Evolutionary conservation across 805 yeast species (phyloP), one percentile per base, ranked within the genome.

Genomic region (Metschnikowia santaceciliae): DNA sequence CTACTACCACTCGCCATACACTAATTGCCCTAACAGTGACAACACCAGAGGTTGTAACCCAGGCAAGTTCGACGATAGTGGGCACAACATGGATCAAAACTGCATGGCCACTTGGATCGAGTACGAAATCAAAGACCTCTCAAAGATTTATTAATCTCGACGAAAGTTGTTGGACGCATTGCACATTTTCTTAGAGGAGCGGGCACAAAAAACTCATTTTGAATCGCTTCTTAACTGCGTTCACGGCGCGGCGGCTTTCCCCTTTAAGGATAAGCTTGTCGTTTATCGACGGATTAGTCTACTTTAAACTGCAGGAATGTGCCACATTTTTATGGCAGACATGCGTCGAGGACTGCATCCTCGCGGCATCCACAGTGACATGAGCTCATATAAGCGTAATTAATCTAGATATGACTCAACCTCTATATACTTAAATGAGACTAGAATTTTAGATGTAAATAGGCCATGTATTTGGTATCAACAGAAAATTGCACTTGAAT

Each of bases 101-200:
- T 90, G 96, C 65, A 72, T 85, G 71, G 78, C 83, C 0, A 80
- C 79, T 15, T 89, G 95, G 92, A 76, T 86, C 30, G 72, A 74
- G 50, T 69, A 69, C 52, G 58, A 61, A 38, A 63, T 68, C 62
- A 68, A 62, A 6, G 60, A 53, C 15, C 48, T 46, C 8, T 53
- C 48, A 11, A 50, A 56, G 3, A 47, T 54, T 4, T 49, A 52
- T 36, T 52, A 49, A 37, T 20, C 14, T 8, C 2, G n/a, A n/a
- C 13, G 22, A n/a, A 8, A 22, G 14, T 4, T 8, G 32, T 32
- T 10, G 10, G 10, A 7, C 13, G n/a, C 10, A 7, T 14, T 19
- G 23, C 14, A 8, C 38, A 35, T 17, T 15, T 13, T 5, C 15
- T 37, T 13, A 14, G 10, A 26, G 13, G 30, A 26, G 14, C 40